Base-by-base conservation (phyloP, 345 rosid species). In the Acer negundo region DNA sequence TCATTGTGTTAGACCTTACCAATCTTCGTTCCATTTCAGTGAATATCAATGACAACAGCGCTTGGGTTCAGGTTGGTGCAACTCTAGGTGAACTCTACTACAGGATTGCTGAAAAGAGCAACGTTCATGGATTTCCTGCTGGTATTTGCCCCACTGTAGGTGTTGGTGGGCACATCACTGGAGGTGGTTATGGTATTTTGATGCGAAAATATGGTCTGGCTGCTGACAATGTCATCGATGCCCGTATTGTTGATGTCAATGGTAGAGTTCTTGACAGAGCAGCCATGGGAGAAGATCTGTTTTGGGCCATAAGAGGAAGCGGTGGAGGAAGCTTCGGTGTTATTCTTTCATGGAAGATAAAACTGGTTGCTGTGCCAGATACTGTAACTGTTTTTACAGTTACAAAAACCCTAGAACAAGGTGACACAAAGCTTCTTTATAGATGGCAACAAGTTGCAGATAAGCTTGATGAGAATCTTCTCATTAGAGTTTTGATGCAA, bases 361-460 rank as follows among this genome's bases (percentile, higher is more conserved):
- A 83, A 61, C 79, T 90, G 46, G 97, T 92, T 75, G 89, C 90
- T 9, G 94, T 92, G 23, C 94, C 97, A 5, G 65, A 76, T 16
- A 85, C 84, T 3, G 91, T 92, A 8, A 59, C 63, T 3, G 26
- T 59, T 59, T 20, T 59, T 3, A 59, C 13, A 7, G 3, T 59
- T 7, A 22, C 13, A 3, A 59, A 59, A 19, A 59, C 3, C 26
- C 12, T 59, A 22, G 11, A 59, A 20, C 24, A 20, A 59, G 63
- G 26, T 22, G 26, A 59, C 17, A 59, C 63, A 20, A 22, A 59
- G 63, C 63, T 59, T 59, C 24, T 59, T 3, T 59, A 59, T 59
- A 59, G 63, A 59, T 20, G 26, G 63, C 63, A 59, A 16, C 24
- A 59, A 8, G 63, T 59, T 7, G 63, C 23, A n/a, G 26, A 59